Conservation (phyloP, 495 filamentous ascomycete genomes). For the Lophiotrema nucula region DNA sequence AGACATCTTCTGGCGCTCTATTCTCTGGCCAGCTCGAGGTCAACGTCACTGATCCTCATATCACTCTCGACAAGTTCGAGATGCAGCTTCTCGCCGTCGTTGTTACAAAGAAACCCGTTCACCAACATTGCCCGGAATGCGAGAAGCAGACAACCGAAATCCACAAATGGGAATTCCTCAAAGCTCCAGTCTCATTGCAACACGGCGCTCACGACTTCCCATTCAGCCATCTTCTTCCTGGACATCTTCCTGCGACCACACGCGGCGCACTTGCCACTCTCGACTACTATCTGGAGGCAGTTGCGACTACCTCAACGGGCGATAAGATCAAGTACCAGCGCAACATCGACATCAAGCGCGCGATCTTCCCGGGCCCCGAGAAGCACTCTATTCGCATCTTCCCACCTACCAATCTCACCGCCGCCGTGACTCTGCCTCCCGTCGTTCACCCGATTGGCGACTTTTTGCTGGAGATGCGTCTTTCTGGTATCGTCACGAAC, state of each 20-base stretch:
- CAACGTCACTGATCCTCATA: slow-evolving; percentile 59
- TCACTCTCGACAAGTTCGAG: slow-evolving; percentile 67
- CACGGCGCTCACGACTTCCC: slow-evolving; percentile 75
- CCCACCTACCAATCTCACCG: slow-evolving; percentile 89
- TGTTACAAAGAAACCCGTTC: slow-evolving; percentile 76
- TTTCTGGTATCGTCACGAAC: slow-evolving; percentile 71
- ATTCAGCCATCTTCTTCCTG: slow-evolving; percentile 87
- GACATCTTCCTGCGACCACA: slow-evolving; percentile 79
- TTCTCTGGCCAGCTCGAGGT: slow-evolving; percentile 81
- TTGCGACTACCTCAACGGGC: slow-evolving; percentile 58
- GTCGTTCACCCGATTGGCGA: slow-evolving; percentile 85
- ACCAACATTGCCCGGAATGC: slow-evolving; percentile 74
- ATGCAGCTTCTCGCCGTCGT: slow-evolving; percentile 66
- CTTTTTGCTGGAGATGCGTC: slow-evolving; percentile 72
- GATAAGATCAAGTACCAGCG: slow-evolving; percentile 66
- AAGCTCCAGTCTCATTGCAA: slow-evolving; percentile 53
- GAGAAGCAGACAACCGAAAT: slow-evolving; percentile 65
- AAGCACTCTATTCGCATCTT: slow-evolving; percentile 84
- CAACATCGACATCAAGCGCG: slow-evolving; percentile 69
- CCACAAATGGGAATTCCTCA: slow-evolving; percentile 75
- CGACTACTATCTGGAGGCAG: slow-evolving; percentile 76
- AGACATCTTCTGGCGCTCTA: slow-evolving; percentile 78
- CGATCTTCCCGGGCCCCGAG: slow-evolving; percentile 71
- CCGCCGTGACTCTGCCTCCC: slow-evolving; percentile 72
- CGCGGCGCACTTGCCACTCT: slow-evolving; percentile 69